Percentiles rank a stretch among this genome's conserved stretches.
Conservation (phyloP, 2,329 filamentous ascomycete genomes). For the Atkinsonella texensis region DNA sequence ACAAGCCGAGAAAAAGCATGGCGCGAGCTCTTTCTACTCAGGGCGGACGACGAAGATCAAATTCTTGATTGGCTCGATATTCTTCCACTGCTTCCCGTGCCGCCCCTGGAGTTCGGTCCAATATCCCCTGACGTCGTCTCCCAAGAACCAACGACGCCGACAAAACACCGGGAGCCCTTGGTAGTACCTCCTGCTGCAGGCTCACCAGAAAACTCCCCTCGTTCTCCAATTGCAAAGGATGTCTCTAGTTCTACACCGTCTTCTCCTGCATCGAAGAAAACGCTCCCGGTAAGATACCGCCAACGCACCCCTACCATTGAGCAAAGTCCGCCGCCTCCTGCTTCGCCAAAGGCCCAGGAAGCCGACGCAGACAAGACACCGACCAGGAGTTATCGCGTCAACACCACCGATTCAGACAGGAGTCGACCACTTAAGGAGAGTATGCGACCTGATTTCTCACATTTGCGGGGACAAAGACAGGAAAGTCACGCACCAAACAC, state of each 20-base stretch:
- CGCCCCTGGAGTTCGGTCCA: slow-evolving; percentile 24
- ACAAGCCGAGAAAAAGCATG: slow-evolving; percentile 54
- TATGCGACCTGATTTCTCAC: slow-evolving; percentile 25
- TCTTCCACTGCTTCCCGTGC: slow-evolving; percentile 42
- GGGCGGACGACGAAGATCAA: slow-evolving; percentile 63
- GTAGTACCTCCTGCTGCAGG: slow-evolving; percentile 6
- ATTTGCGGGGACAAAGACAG: slow-evolving; percentile 18
- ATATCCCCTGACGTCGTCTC: slow-evolving; percentile 22
- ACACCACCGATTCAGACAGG: slow-evolving; percentile 10
- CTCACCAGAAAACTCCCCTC: slow-evolving; percentile 13
- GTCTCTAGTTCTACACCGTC: slow-evolving; percentile 4
- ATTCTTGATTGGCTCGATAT: slow-evolving; percentile 81
- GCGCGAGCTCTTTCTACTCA: slow-evolving; percentile 74
- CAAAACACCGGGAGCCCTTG: slow-evolving; percentile 17
- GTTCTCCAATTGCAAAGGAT: slow-evolving; percentile 11
- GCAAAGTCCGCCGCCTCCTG: neutral
- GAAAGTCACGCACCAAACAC: slow-evolving; percentile 14
- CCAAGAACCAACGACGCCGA: slow-evolving; percentile 11
- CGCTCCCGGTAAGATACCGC: slow-evolving; percentile 15
- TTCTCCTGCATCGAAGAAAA: slow-evolving; percentile 13
- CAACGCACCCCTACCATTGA: slow-evolving; percentile 7
- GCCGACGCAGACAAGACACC: slow-evolving; percentile 7
- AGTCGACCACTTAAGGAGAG: slow-evolving; percentile 23
- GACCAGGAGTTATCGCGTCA: slow-evolving; percentile 14
- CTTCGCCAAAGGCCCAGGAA: neutral